Evolutionary conservation across 2,329 filamentous ascomycete genomes (phyloP).

Genomic region (Cladosporium oxysporum): DNA sequence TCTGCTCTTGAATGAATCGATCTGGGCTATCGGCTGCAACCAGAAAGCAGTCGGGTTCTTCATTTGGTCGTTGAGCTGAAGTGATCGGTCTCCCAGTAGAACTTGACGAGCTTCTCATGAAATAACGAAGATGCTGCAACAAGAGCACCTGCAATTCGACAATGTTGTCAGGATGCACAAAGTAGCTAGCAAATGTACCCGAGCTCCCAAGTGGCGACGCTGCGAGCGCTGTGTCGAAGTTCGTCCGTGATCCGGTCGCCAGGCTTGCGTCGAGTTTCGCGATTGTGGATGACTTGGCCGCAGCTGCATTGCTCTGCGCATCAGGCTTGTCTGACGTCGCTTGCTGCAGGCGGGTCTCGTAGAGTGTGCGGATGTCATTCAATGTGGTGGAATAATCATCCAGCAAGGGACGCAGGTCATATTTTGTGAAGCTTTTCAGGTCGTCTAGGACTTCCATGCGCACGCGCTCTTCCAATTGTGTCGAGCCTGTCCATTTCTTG

Average conservation of each 20-base stretch:
- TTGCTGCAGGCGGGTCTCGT: slow-evolving; percentile 39
- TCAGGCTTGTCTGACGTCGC: slow-evolving; percentile 21
- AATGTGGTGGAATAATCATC: slow-evolving; percentile 52
- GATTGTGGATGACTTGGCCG: slow-evolving; percentile 30
- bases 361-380: slow-evolving; percentile 47
- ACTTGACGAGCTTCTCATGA: slow-evolving; percentile 32
- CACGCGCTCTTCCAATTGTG: slow-evolving; percentile 64
- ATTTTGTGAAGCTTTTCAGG: slow-evolving; percentile 70
- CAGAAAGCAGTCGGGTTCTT: slow-evolving; percentile 42
- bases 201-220: slow-evolving; percentile 49
- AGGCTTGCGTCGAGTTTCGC: slow-evolving; percentile 43
- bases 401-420: slow-evolving; percentile 60
- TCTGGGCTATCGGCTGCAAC: slow-evolving; percentile 52
- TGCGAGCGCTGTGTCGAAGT: slow-evolving; percentile 53
- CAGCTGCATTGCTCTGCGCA: slow-evolving; percentile 16
- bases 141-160: slow-evolving; percentile 56
- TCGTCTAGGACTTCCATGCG: slow-evolving; percentile 64
- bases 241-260: slow-evolving; percentile 43
- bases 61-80: slow-evolving; percentile 26
- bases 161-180: slow-evolving; percentile 56
- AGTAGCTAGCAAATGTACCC: slow-evolving; percentile 53
- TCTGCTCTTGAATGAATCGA: slow-evolving; percentile 49
- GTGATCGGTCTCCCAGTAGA: slow-evolving; percentile 24
- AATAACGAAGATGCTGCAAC: slow-evolving; percentile 50
- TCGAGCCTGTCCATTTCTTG: slow-evolving; percentile 80